Evolutionary conservation across 2,329 filamentous ascomycete genomes (phyloP).

Genomic region (Cercospora zeae-maydis): DNA sequence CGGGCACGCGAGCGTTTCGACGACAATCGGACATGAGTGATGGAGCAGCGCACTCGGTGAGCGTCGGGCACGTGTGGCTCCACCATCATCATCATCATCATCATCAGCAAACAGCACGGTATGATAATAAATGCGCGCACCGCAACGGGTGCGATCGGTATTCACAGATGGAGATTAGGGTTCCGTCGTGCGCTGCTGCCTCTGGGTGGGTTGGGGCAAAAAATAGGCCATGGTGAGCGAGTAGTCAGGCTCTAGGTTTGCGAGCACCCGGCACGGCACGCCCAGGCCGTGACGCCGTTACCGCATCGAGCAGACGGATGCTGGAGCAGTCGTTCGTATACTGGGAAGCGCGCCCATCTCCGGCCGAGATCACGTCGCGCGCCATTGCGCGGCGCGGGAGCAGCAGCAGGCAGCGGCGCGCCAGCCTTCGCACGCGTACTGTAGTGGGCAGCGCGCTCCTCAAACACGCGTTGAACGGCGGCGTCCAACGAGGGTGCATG

Average conservation of each 20-base stretch:
- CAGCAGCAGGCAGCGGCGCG: not conserved
- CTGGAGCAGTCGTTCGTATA: not conserved
- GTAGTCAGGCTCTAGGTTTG: not conserved
- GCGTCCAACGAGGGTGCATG: not conserved
- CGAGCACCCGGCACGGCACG: not conserved
- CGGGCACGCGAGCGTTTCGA: slow-evolving; percentile 15
- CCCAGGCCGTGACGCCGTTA: slow-evolving; percentile 8
- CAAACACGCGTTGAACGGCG: slow-evolving; percentile 8
- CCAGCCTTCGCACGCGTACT: not conserved
- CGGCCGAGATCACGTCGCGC: not conserved
- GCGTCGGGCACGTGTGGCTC: not conserved
- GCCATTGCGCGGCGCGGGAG: not conserved
- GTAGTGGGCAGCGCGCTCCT: not conserved
- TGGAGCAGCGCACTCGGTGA: not conserved
- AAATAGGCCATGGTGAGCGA: slow-evolving; percentile 10
- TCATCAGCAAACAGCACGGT: too few species aligned
- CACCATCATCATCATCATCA: too few species aligned
- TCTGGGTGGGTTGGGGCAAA: not conserved
- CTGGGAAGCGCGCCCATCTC: not conserved
- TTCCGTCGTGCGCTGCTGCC: not conserved
- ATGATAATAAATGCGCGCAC: not conserved
- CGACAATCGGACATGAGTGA: not conserved
- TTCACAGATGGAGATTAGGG: not conserved
- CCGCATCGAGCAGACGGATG: slow-evolving; percentile 1
- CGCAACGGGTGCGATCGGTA: not conserved